phyloP scores from a whole-genome alignment of 805 yeast genomes.

The Sugiyamaella marilandica region DNA sequence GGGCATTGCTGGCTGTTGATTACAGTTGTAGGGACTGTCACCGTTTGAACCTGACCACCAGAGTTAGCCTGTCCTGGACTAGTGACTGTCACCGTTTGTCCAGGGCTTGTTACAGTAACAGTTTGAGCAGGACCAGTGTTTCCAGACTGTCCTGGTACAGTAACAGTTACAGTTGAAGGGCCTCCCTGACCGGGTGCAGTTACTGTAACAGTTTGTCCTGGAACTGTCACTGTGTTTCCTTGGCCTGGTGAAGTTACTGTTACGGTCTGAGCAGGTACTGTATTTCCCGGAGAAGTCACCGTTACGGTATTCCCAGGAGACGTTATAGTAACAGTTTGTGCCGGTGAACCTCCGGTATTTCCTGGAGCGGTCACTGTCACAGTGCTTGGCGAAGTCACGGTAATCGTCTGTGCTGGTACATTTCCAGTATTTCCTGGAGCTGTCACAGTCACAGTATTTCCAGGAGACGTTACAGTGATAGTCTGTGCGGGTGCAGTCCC shows the following conservation, averaged over 20 bases:
- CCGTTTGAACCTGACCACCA: background rate
- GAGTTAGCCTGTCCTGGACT: background rate
- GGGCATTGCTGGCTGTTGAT: constrained; percentile 12
- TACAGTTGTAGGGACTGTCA: constrained; percentile 7
- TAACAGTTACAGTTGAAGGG: constrained; percentile 20
- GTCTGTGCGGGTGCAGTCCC: constrained; percentile 14
- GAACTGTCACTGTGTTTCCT: background rate
- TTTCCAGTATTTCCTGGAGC: constrained; percentile 6
- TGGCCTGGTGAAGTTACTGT: constrained; percentile 4
- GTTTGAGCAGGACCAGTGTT: constrained; percentile 6
- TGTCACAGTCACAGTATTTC: constrained; percentile 14
- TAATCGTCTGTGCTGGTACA: constrained; percentile 11
- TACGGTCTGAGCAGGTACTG: constrained; percentile 13
- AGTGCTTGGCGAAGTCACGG: constrained; percentile 10
- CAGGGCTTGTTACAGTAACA: constrained; percentile 5
- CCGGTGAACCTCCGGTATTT: constrained; percentile 15
- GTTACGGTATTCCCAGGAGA: constrained; percentile 1
- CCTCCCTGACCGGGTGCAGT: constrained; percentile 4
- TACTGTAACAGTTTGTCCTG: constrained; percentile 13
- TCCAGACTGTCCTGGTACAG: constrained; percentile 15
- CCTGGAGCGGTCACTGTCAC: constrained; percentile 24
- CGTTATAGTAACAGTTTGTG: constrained; percentile 8
- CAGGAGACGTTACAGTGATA: constrained; percentile 17
- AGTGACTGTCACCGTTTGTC: background rate
- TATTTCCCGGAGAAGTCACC: constrained; percentile 14